phyloP scores from a whole-genome alignment of 2,329 filamentous ascomycete species.

The Aspergillus arachidicola region DNA sequence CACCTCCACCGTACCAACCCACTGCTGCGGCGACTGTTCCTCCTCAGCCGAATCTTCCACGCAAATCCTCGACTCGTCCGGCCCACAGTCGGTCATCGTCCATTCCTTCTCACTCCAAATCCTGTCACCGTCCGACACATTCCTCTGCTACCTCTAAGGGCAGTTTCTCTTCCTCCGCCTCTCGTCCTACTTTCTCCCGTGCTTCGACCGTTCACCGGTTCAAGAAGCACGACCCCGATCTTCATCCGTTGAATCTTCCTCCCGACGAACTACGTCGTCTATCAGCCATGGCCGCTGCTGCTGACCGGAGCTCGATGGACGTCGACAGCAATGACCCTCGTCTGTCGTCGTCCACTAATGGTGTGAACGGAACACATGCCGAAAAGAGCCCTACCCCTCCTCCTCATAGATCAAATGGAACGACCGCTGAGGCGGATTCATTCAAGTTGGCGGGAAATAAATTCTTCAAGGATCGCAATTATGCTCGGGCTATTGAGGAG shows the following conservation, averaged over 20 bases:
- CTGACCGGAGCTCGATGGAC: conserved; percentile 70
- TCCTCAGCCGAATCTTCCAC: conserved; percentile 11
- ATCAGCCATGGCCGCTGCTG: conserved; percentile 57
- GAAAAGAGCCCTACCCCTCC: conserved; percentile 50
- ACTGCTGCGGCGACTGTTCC: conserved; percentile 11
- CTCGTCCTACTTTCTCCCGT: conserved; percentile 20
- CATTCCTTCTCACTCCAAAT: conserved; percentile 11
- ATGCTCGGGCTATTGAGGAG: conserved; percentile 81
- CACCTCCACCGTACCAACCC: conserved; percentile 9
- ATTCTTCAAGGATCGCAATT: conserved; percentile 94
- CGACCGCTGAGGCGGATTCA: conserved; percentile 76
- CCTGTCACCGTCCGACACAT: conserved; percentile 19
- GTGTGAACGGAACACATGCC: conserved; percentile 34
- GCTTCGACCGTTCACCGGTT: conserved; percentile 27
- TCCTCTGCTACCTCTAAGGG: conserved; percentile 6
- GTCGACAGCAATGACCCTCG: conserved; percentile 65
- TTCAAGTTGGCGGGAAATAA: conserved; percentile 95
- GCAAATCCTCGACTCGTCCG: conserved; percentile 13
- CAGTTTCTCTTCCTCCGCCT: conserved; percentile 19
- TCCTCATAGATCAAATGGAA: conserved; percentile 53
- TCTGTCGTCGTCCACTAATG: conserved; percentile 54
- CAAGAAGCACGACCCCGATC: conserved; percentile 56
- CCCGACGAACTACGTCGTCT: conserved; percentile 84
- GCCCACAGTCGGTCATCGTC: conserved; percentile 11
- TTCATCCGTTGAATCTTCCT: conserved; percentile 85